Evolutionary conservation across 768 basidiomycete genomes (phyloP).

Genomic region (Calocera viscosa): DNA sequence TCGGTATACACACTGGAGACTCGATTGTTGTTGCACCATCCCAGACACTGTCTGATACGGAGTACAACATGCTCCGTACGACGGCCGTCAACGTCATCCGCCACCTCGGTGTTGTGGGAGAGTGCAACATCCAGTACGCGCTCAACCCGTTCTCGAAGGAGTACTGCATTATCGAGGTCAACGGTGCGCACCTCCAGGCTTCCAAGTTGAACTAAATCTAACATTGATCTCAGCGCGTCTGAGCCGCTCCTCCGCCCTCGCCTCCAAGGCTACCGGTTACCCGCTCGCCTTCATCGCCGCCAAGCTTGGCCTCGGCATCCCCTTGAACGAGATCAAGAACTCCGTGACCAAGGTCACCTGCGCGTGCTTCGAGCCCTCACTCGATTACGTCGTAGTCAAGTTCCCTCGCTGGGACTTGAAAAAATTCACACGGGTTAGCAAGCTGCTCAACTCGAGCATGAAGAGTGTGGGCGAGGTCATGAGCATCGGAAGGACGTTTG

Average conservation of each 20-base stretch:
- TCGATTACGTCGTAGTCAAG: conserved; percentile 97
- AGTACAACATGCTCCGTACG: conserved; percentile 97
- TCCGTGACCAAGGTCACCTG: conserved; percentile 91
- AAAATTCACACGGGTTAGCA: conserved; percentile 91
- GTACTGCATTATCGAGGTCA: conserved; percentile 95
- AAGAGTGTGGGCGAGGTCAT: conserved; percentile 99
- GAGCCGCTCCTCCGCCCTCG: conserved; percentile 91
- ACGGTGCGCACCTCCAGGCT: neutral
- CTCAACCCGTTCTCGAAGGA: conserved; percentile 89
- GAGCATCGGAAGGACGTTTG: conserved; percentile 96
- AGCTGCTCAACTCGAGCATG: conserved; percentile 87
- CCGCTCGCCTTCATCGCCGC: conserved; percentile 97
- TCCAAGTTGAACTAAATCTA: neutral
- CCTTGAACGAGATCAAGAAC: conserved; percentile 95
- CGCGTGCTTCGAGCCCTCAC: conserved; percentile 94
- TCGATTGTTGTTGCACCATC: conserved; percentile 97
- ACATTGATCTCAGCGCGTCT: conserved; percentile 83
- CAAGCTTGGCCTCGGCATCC: conserved; percentile 92
- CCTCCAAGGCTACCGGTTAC: conserved; percentile 97
- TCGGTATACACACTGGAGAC: conserved; percentile 97
- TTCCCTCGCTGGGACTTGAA: conserved; percentile 98
- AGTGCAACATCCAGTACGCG: conserved; percentile 99
- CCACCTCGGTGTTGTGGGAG: conserved; percentile 94
- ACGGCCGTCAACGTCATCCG: conserved; percentile 97
- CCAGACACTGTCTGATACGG: conserved; percentile 95